These are phyloP conservation scores for Obelidium mucronatum DNA, from an alignment of 192 early-diverging fungal species.

Conservation along the genomic window DNA sequence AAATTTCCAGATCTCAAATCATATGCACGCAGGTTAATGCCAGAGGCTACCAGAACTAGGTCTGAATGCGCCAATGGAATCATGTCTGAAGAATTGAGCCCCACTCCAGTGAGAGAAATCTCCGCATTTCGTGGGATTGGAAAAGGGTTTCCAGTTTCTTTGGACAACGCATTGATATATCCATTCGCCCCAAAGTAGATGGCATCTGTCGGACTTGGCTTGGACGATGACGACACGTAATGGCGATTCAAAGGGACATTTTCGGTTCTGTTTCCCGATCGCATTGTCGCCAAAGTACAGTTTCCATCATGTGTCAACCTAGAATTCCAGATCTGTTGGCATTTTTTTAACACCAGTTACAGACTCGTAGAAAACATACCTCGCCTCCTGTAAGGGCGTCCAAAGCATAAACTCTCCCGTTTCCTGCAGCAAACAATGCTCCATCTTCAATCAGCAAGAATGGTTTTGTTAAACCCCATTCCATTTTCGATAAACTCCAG, in stretches of 20 bases:
- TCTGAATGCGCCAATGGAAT: not conserved
- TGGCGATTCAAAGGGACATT: not conserved
- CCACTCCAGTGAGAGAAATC: not conserved
- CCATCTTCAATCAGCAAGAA: conserved; percentile 1
- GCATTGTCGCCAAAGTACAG: conserved; percentile 5
- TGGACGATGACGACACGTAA: not conserved
- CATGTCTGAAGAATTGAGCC: not conserved
- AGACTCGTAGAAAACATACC: not conserved
- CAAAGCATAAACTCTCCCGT: conserved; percentile 1
- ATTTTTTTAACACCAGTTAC: not conserved
- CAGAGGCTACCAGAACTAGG: not conserved
- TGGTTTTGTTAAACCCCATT: not conserved
- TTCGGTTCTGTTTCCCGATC: not conserved
- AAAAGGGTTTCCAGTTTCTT: not conserved
- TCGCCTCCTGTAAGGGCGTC: not conserved
- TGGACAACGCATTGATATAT: not conserved
- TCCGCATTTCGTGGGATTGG: not conserved
- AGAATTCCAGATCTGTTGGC: not conserved
- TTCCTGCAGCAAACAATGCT: conserved; percentile 3
- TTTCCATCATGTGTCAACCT: not conserved
- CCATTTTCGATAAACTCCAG: not conserved
- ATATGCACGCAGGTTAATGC: not conserved
- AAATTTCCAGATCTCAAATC: not conserved
- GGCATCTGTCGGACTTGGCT: not conserved
- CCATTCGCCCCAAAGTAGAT: not conserved